These are phyloP conservation scores for Boletellus sp. DNA, from an alignment of 768 basidiomycete genomes.

Conservation along the genomic window DNA sequence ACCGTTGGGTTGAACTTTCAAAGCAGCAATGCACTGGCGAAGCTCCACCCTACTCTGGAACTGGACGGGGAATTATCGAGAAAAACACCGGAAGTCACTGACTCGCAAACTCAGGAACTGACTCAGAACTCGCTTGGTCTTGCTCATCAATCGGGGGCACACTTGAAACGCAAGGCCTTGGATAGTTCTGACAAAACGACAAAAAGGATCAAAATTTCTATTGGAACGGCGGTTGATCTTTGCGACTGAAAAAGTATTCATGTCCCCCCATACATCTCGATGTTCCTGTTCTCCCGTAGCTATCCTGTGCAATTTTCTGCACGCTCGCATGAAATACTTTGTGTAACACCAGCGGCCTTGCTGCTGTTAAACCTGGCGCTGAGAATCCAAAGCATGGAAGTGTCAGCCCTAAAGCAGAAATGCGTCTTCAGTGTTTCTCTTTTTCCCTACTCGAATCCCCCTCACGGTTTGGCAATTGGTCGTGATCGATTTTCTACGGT, in stretches of 20 bases:
- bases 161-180: constrained; percentile 35
- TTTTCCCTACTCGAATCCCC: constrained; percentile 28
- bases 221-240: constrained; percentile 66
- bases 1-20: neutral
- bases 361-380: too few relatives aligned
- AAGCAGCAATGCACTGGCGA: constrained; percentile 1
- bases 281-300: neutral
- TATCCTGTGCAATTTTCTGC: neutral
- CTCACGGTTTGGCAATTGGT: constrained; percentile 46
- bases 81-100: constrained; percentile 7
- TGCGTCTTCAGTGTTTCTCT: neutral
- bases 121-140: constrained; percentile 28
- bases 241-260: constrained; percentile 51
- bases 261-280: neutral
- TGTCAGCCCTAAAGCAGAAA: constrained; percentile 37
- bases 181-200: constrained; percentile 11
- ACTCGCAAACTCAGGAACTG: constrained; percentile 42
- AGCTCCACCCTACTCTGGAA: neutral
- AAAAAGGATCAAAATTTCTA: constrained; percentile 73
- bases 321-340: neutral
- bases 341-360: too few relatives aligned
- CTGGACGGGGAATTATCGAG: neutral
- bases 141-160: constrained; percentile 18
- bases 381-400: neutral
- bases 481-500: constrained; percentile 34